Conservation (phyloP, 179 eudicot species). For the Sideroxylon spinosum region DNA sequence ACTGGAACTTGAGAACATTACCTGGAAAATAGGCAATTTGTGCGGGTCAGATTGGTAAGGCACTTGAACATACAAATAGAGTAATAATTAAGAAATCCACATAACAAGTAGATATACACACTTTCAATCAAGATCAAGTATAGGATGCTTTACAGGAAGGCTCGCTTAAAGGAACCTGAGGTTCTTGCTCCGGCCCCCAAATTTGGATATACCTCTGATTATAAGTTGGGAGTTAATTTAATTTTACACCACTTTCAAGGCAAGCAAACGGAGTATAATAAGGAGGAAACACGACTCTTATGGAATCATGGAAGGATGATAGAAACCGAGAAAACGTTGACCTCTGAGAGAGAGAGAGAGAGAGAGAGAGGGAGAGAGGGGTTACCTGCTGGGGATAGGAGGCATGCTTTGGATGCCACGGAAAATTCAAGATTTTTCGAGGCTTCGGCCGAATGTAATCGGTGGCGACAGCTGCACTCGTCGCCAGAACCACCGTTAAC, state of each 20-base stretch:
- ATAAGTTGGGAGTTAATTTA: background rate
- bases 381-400: conserved; percentile 75
- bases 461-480: conserved; percentile 16
- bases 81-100: background rate
- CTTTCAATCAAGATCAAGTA: background rate
- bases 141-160: too few species aligned
- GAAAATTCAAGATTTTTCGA: conserved; percentile 53
- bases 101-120: background rate
- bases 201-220: background rate
- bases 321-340: background rate
- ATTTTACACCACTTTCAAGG: background rate
- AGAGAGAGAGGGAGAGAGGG: background rate
- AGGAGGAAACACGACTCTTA: background rate
- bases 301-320: background rate
- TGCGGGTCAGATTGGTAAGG: background rate
- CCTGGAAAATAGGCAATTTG: too few species aligned
- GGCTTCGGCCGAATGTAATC: conserved; percentile 70
- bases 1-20: too few species aligned
- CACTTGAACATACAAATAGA: background rate
- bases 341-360: too few species aligned
- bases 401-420: conserved; percentile 37
- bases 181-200: background rate
- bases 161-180: too few species aligned
- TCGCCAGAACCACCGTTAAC: conserved; percentile 7
- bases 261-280: background rate